Percentiles rank a stretch among this genome's conserved stretches.
These are phyloP conservation scores for Penicillium nordicum DNA, from an alignment of 2,329 filamentous ascomycete genomes.

Conservation along the genomic window DNA sequence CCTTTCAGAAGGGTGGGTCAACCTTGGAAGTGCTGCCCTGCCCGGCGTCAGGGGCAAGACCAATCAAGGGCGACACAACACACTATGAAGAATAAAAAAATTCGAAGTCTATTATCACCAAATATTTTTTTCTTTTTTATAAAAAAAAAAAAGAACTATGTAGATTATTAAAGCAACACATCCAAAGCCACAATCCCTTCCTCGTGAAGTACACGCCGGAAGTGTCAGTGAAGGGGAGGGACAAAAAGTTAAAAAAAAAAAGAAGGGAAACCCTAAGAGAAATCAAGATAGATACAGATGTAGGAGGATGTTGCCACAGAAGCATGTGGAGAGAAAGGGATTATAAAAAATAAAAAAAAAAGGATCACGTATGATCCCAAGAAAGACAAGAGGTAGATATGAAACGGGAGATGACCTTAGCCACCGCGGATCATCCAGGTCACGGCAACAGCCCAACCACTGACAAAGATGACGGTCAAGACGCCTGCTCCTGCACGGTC, in stretches of 20 bases:
- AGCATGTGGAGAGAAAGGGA: constrained; percentile 7
- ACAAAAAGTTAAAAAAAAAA: background rate
- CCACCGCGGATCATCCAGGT: constrained; percentile 32
- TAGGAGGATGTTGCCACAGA: background rate
- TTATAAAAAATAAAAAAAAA: constrained; percentile 15
- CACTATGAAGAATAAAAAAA: background rate
- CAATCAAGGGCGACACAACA: constrained; percentile 3
- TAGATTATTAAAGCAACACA: constrained; percentile 2
- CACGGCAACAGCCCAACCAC: constrained; percentile 27
- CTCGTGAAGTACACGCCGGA: constrained; percentile 5
- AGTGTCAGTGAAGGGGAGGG: background rate
- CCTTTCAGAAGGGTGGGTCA: background rate
- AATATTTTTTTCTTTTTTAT: background rate
- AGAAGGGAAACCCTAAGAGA: background rate
- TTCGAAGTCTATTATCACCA: background rate
- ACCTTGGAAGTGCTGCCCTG: background rate
- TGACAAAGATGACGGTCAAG: constrained; percentile 32
- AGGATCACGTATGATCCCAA: constrained; percentile 6
- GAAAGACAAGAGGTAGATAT: constrained; percentile 1
- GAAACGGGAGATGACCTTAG: constrained; percentile 5
- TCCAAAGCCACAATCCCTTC: constrained; percentile 8
- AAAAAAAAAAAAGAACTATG: background rate
- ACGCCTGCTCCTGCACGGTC: constrained; percentile 40
- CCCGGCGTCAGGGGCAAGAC: background rate
- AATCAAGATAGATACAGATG: constrained; percentile 13